Percentiles rank a stretch among this genome's conserved stretches.
Evolutionary conservation across 2,329 filamentous ascomycete genomes (phyloP).

Genomic region (Neurospora sp.): DNA sequence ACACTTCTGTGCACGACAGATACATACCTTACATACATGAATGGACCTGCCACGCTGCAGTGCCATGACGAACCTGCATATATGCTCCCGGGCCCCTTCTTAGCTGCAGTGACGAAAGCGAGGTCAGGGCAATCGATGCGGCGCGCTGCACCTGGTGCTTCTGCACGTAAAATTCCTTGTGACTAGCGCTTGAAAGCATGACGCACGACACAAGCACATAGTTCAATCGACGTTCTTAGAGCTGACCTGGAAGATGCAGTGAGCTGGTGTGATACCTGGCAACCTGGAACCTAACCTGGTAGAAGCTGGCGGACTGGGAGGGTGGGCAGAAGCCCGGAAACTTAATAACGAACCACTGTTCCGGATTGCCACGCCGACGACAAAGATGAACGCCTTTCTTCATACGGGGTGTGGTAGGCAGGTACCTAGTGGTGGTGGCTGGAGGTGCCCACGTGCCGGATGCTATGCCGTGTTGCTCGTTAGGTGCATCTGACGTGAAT

Average conservation of each 20-base stretch:
- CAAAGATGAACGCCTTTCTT: neutral
- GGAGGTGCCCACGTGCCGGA: neutral
- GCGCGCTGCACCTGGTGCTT: neutral
- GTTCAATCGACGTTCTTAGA: neutral
- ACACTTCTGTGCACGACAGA: no score
- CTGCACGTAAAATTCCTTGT: neutral
- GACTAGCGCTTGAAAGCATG: neutral
- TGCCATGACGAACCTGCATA: no score
- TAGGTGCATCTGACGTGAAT: neutral
- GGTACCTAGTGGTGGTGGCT: neutral
- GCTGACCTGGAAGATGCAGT: neutral
- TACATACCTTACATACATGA: no score
- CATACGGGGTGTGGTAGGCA: neutral
- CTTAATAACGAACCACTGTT: neutral
- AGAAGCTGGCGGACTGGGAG: neutral
- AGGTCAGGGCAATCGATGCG: neutral
- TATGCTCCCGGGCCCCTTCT: no score
- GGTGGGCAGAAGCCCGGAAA: neutral
- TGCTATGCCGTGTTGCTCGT: neutral
- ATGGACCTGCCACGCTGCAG: no score
- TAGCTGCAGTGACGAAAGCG: neutral
- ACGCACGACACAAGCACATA: neutral
- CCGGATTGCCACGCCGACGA: neutral
- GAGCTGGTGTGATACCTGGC: neutral
- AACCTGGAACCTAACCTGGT: no score